Conservation (phyloP, 1,284 basidiomycete species). For the Ceratobasidium sp. region DNA sequence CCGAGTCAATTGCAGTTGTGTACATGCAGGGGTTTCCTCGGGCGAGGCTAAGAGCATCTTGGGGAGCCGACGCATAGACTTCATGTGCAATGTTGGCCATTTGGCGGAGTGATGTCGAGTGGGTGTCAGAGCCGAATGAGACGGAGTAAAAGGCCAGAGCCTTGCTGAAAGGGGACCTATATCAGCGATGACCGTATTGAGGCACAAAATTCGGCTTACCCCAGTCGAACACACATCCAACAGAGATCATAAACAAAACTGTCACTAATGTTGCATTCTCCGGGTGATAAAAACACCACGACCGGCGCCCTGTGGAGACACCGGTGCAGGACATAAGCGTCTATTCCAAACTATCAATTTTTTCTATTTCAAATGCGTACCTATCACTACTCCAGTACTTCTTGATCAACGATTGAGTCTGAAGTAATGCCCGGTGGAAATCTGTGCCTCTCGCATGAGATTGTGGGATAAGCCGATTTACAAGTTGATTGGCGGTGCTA, state of each 20-base stretch:
- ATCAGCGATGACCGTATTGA: neutral
- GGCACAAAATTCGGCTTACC: slow-evolving; percentile 56
- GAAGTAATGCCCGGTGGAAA: slow-evolving; percentile 62
- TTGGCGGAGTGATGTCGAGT: slow-evolving; percentile 58
- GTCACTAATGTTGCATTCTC: slow-evolving; percentile 64
- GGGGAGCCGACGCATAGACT: slow-evolving; percentile 63
- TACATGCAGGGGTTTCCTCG: slow-evolving; percentile 63
- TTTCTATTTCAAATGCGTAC: slow-evolving; percentile 54
- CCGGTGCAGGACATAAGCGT: neutral
- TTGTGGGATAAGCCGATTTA: slow-evolving; percentile 60
- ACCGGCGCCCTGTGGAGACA: slow-evolving; percentile 63
- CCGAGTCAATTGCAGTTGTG: slow-evolving; percentile 65
- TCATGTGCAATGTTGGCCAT: slow-evolving; percentile 70
- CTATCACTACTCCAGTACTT: slow-evolving; percentile 68
- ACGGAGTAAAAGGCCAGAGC: slow-evolving; percentile 71
- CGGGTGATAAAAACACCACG: slow-evolving; percentile 73
- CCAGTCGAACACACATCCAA: slow-evolving; percentile 62
- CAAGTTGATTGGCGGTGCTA: slow-evolving; percentile 63
- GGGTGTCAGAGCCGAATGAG: slow-evolving; percentile 64
- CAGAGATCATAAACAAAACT: slow-evolving; percentile 63
- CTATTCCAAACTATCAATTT: neutral
- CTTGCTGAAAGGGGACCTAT: slow-evolving; percentile 58
- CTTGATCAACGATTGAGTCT: slow-evolving; percentile 61
- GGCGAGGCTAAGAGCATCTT: slow-evolving; percentile 59
- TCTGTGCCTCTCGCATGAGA: slow-evolving; percentile 62